Evolutionary conservation across 75 land plant genomes (phyloP).

Genomic region (Picea glauca): DNA sequence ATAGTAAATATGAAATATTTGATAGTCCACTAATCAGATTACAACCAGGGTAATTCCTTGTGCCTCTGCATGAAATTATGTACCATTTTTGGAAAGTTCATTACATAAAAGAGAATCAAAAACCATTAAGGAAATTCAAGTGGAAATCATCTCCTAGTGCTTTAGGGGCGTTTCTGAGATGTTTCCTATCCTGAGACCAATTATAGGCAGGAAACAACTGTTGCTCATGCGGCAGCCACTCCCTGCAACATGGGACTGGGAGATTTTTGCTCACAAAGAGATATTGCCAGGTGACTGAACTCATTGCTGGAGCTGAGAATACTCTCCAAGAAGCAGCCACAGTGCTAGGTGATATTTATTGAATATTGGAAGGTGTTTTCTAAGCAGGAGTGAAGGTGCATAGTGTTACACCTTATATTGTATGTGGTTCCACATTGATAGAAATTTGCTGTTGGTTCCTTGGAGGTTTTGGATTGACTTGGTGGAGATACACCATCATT

Average conservation of each 20-base stretch:
- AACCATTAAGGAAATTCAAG: background rate
- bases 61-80: background rate
- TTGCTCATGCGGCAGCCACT: background rate
- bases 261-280: background rate
- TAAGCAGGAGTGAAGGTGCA: too few species aligned
- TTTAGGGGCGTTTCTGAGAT: background rate
- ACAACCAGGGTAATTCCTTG: background rate
- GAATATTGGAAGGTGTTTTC: too few species aligned
- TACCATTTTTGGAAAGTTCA: background rate
- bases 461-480: too few species aligned
- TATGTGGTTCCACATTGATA: too few species aligned
- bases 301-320: background rate
- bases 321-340: too few species aligned
- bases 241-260: background rate
- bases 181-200: background rate
- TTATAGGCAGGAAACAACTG: background rate
- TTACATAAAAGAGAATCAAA: background rate
- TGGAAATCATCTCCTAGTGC: background rate
- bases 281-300: background rate
- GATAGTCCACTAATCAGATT: background rate
- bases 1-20: background rate
- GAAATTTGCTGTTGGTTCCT: too few species aligned
- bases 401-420: too few species aligned
- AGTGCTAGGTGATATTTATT: too few species aligned
- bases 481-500: too few species aligned